A percentile compares a stretch with the other conserved stretches of the same genome.
Conservation (phyloP, 345 rosid species). For the Dipteronia dyeriana region DNA sequence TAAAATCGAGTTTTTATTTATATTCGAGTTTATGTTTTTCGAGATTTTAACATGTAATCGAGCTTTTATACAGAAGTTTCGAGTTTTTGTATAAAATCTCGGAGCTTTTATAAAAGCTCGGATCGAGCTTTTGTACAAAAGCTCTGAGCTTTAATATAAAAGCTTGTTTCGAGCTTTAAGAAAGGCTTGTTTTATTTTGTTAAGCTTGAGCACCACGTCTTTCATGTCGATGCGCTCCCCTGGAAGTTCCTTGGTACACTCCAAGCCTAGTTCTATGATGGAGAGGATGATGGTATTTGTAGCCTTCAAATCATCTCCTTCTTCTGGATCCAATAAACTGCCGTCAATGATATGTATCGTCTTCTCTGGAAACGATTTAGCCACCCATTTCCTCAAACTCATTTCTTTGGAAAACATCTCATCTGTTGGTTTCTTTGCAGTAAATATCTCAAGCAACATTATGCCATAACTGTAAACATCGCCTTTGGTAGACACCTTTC, state of each 20-base stretch:
- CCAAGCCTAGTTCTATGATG: conserved; percentile 10
- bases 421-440: conserved; percentile 21
- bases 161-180: too few relatives aligned
- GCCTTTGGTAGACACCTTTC: conserved; percentile 9
- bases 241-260: conserved; percentile 12
- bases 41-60: too few relatives aligned
- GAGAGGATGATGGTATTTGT: background rate
- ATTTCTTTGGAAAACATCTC: conserved; percentile 8
- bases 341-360: background rate
- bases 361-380: background rate
- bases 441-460: background rate
- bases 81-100: too few relatives aligned
- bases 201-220: conserved; percentile 11
- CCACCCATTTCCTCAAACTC: conserved; percentile 9
- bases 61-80: too few relatives aligned
- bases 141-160: too few relatives aligned
- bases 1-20: too few relatives aligned
- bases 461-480: conserved; percentile 17
- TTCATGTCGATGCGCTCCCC: conserved; percentile 15
- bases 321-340: background rate
- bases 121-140: too few relatives aligned
- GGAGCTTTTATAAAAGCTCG: too few relatives aligned
- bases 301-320: background rate
- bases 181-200: background rate
- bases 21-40: too few relatives aligned